These are phyloP conservation scores for Nemania sp. DNA, from an alignment of 2,329 filamentous ascomycete genomes.

Conservation along the genomic window DNA sequence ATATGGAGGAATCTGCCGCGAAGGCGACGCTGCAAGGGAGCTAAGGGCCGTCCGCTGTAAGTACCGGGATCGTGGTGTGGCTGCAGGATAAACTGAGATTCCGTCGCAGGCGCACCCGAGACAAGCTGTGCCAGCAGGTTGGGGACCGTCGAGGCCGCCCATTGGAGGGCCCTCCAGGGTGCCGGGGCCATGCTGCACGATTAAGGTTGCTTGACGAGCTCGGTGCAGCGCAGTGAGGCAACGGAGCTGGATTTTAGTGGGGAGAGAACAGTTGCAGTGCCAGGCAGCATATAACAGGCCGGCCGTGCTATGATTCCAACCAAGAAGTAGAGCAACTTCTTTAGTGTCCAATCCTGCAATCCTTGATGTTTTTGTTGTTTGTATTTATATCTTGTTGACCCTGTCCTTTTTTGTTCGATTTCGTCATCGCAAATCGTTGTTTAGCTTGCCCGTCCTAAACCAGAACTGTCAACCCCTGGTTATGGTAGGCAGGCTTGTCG, in stretches of 20 bases:
- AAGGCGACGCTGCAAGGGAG: conserved; percentile 50
- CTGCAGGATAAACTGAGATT: conserved; percentile 37
- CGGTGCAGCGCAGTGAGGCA: conserved; percentile 3
- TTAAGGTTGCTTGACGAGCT: conserved; percentile 23
- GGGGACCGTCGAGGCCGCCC: conserved; percentile 31
- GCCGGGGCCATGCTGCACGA: conserved; percentile 30
- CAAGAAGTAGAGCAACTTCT: neutral
- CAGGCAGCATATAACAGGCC: neutral
- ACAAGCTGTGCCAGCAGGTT: conserved; percentile 36
- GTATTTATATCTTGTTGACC: no score
- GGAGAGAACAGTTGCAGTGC: neutral
- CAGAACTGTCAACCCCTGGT: conserved; percentile 1
- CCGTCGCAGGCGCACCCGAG: conserved; percentile 34
- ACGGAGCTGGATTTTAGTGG: neutral
- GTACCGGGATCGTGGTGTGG: conserved; percentile 23
- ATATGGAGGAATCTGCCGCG: conserved; percentile 84
- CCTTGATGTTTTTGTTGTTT: no score
- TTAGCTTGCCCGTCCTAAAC: neutral
- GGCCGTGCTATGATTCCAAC: no score
- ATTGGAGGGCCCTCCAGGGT: conserved; percentile 29
- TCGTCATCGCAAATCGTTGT: conserved; percentile 10
- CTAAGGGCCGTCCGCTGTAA: conserved; percentile 25
- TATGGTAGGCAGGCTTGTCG: conserved; percentile 2
- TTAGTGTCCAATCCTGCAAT: neutral
- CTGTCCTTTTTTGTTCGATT: neutral